These are phyloP conservation scores for Escallonia herrerae DNA, from an alignment of 129 eudicot species.

Conservation along the genomic window DNA sequence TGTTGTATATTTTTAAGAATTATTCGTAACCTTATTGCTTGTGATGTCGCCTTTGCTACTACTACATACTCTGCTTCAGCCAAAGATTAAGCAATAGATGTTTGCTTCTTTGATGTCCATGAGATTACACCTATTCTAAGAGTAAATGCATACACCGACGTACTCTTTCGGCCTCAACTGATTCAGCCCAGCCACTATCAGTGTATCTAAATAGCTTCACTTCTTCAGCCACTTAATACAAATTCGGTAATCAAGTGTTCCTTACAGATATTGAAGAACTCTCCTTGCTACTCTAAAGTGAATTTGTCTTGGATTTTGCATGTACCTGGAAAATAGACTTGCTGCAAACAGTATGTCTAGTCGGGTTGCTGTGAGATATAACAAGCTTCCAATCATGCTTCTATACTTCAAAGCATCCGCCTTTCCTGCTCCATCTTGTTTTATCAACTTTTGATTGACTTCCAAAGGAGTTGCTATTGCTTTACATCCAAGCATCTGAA, in stretches of 20 bases:
- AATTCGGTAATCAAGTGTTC: neutral
- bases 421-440: neutral
- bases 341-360: neutral
- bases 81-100: neutral
- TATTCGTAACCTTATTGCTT: neutral
- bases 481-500: neutral
- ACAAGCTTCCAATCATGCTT: neutral
- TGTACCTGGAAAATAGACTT: neutral
- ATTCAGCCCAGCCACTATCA: constrained; percentile 8
- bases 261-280: neutral
- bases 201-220: neutral
- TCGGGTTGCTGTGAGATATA: neutral
- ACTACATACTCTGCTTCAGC: constrained; percentile 3
- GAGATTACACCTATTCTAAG: neutral
- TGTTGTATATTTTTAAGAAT: neutral
- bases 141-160: neutral
- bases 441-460: neutral
- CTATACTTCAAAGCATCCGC: neutral
- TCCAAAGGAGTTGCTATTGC: neutral
- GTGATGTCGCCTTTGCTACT: neutral
- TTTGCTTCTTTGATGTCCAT: constrained; percentile 4
- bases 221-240: neutral
- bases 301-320: neutral
- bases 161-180: neutral
- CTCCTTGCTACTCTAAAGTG: neutral